Base-by-base conservation (phyloP, 495 filamentous ascomycete genomes). In the Lasiosphaeria ovina region DNA sequence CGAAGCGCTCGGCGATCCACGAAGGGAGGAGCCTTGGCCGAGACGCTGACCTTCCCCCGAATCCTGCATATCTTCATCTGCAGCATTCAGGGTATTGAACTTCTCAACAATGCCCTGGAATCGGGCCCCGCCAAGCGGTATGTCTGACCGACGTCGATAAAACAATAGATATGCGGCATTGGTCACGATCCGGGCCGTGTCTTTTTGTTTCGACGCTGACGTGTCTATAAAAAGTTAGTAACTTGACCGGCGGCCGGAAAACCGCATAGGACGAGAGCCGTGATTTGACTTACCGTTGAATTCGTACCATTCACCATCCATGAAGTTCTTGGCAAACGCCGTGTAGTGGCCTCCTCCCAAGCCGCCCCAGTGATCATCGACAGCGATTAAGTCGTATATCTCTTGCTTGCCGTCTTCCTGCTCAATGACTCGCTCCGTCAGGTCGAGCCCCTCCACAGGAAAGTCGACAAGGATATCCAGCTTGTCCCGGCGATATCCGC, bases 271-370 rank as follows among this genome's bases (percentile, higher is more conserved):
- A 47, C 4, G n/a, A 8, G 11, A 3, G 17, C 8, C 34, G 14
- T 9, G 9, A 14, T 11, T 24, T 44, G 24, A 65, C 87, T 72
- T 80, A 96, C 93, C 94, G 70, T 98, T 97, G 69, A 93, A 98
- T 51, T 93, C 87, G 69, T 96, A 95, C 95, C 95, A 98, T 67
- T 86, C 72, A 60, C 82, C 83, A 59, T 94, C 90, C 56, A 89
- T 76, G 69, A 93, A 97, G 66, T 95, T 98, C 78, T 91, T 91
- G 3, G 92, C 91, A 71, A 85, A 90, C 3, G 95, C 94, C 16
- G 92, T 97, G 74, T 98, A 98, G 72, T 98, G 94, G 0, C 94
- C 94, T 24, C 94, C 94, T 34, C 90, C 89, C 51, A 98, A 79
- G 35, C 90, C 90, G 57, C 95, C 94, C 66, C 87, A 94, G 72